phyloP scores from a whole-genome alignment of 306 rosid species.

The Rosa rugosa region DNA sequence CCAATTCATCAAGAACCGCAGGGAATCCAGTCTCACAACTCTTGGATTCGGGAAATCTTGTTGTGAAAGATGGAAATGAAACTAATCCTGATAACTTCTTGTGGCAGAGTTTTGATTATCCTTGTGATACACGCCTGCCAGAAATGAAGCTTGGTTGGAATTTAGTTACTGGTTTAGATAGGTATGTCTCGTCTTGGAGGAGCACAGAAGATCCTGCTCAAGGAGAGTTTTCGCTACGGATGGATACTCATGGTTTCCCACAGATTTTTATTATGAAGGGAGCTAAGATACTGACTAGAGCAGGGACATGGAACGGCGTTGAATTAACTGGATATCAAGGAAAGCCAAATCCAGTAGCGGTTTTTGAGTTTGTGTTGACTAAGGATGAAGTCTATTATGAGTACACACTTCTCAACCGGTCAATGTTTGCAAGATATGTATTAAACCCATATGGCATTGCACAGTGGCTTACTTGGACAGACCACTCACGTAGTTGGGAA shows the following conservation, averaged over 20 bases:
- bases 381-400: conserved; percentile 38
- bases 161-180: conserved; percentile 24
- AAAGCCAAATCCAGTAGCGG: conserved; percentile 24
- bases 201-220: conserved; percentile 51
- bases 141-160: conserved; percentile 40
- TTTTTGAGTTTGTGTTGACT: conserved; percentile 23
- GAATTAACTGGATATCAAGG: not conserved
- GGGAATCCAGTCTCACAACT: conserved; percentile 25
- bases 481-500: not conserved
- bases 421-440: conserved; percentile 37
- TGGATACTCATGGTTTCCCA: conserved; percentile 15
- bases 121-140: conserved; percentile 17
- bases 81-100: not conserved
- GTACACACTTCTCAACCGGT: conserved; percentile 28
- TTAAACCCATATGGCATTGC: conserved; percentile 29
- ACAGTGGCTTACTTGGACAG: conserved; percentile 24
- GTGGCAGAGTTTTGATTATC: conserved; percentile 50
- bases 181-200: conserved; percentile 39
- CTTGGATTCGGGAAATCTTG: conserved; percentile 37
- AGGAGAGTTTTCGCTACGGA: conserved; percentile 31
- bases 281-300: not conserved
- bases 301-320: not conserved
- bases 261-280: conserved; percentile 36
- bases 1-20: conserved; percentile 23
- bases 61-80: conserved; percentile 26